A percentile compares a stretch with the other conserved stretches of the same genome.
Evolutionary conservation across 495 filamentous ascomycete species (phyloP).

Genomic region (Daldinia loculata): DNA sequence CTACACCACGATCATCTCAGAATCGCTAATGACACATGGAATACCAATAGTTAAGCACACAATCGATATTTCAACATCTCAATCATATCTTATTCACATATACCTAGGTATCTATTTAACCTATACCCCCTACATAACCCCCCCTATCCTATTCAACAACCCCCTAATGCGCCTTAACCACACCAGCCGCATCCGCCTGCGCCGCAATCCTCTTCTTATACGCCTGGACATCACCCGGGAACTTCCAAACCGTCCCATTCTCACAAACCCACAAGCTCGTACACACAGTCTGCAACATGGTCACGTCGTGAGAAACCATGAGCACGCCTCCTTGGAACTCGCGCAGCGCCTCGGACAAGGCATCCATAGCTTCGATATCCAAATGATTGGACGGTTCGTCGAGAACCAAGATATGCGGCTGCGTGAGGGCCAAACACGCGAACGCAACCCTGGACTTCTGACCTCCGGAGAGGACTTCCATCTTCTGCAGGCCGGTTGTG

Average conservation of each 20-base stretch:
- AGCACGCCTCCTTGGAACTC: conserved; percentile 93
- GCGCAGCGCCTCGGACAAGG: conserved; percentile 80
- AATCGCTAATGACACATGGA: not conserved
- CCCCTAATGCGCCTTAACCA: conserved; percentile 67
- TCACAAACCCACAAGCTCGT: conserved; percentile 97
- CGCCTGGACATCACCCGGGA: conserved; percentile 91
- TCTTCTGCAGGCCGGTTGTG: conserved; percentile 95
- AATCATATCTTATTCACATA: conserved; percentile 3
- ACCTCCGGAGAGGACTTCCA: conserved; percentile 93
- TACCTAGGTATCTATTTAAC: not conserved
- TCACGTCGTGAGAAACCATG: conserved; percentile 99
- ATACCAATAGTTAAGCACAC: not conserved
- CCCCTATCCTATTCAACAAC: not conserved
- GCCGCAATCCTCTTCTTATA: conserved; percentile 97
- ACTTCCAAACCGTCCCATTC: conserved; percentile 93
- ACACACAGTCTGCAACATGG: conserved; percentile 97
- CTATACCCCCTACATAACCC: not conserved
- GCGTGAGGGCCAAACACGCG: conserved; percentile 87
- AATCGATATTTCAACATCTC: not conserved
- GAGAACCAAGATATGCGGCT: conserved; percentile 96
- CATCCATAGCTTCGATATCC: conserved; percentile 99
- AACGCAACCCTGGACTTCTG: conserved; percentile 99
- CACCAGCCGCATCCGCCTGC: conserved; percentile 87
- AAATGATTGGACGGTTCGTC: conserved; percentile 98
- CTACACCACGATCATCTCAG: not conserved